A percentile compares a stretch with the other conserved stretches of the same genome.
These are phyloP conservation scores for Lagenaria siceraria DNA, from an alignment of 306 rosid species.

Conservation along the genomic window DNA sequence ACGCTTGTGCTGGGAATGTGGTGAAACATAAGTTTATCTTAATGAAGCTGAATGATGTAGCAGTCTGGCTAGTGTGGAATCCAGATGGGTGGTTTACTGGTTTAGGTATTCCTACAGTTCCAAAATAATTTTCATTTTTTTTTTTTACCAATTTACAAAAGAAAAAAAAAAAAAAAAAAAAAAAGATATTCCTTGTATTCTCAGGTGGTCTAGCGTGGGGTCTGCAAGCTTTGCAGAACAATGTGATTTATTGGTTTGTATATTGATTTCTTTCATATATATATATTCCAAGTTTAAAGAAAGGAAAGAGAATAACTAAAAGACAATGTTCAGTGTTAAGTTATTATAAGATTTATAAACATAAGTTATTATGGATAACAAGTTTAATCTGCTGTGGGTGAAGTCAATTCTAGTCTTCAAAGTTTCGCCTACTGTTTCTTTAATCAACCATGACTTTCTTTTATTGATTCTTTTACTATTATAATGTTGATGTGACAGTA, in stretches of 20 bases:
- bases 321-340: background rate
- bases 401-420: background rate
- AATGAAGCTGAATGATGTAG: background rate
- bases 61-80: background rate
- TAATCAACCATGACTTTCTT: too few relatives aligned
- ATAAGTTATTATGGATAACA: background rate
- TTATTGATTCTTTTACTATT: too few relatives aligned
- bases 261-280: background rate
- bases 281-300: background rate
- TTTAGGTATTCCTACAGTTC: background rate
- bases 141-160: background rate
- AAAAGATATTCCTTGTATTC: background rate
- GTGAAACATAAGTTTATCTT: background rate
- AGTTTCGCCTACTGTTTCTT: background rate
- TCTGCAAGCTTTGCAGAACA: background rate
- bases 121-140: background rate
- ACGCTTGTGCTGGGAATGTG: background rate
- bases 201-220: background rate
- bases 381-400: background rate
- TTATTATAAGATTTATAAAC: background rate
- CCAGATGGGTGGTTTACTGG: background rate
- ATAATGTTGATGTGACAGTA: background rate
- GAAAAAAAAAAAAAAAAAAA: background rate
- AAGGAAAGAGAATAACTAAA: background rate
- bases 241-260: constrained; percentile 4